These are phyloP conservation scores for Irpex rosettiformis DNA, from an alignment of 1,284 basidiomycete species.

Conservation along the genomic window DNA sequence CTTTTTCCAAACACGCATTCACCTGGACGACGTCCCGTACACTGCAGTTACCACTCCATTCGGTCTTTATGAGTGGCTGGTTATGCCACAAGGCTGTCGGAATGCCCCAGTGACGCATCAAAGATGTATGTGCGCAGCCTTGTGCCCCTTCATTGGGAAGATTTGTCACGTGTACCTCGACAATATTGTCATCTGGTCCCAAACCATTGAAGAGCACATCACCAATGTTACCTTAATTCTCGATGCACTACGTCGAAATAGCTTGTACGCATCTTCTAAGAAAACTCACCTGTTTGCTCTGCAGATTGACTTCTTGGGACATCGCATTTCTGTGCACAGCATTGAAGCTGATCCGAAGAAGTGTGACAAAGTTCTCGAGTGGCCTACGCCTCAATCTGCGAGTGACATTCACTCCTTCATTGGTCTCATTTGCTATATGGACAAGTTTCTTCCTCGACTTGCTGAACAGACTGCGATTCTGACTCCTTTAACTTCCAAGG, in stretches of 20 bases:
- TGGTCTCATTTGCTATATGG: constrained; percentile 7
- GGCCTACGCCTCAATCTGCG: not conserved
- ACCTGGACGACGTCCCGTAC: not conserved
- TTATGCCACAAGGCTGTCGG: constrained; percentile 3
- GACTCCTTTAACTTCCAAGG: constrained; percentile 4
- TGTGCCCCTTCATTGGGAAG: not conserved
- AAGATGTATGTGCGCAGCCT: not conserved
- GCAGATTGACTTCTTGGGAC: constrained; percentile 25
- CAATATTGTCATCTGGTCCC: constrained; percentile 5
- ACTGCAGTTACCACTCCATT: constrained; percentile 2
- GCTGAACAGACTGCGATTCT: not conserved
- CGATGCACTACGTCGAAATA: not conserved
- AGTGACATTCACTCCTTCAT: constrained; percentile 4
- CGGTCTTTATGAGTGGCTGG: constrained; percentile 3
- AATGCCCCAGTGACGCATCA: constrained; percentile 4
- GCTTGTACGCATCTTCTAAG: not conserved
- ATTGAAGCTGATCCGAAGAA: constrained; percentile 26
- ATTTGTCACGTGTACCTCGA: constrained; percentile 7
- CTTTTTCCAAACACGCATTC: constrained; percentile 32
- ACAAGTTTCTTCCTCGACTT: constrained; percentile 1
- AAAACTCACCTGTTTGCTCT: constrained; percentile 17
- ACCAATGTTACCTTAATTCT: not conserved
- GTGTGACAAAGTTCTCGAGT: not conserved
- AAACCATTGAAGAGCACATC: constrained; percentile 11
- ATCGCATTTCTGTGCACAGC: constrained; percentile 15